Evolutionary conservation across 2,329 filamentous ascomycete species (phyloP), one percentile per base, ranked within the genome.

Genomic region (Moelleriella libera): DNA sequence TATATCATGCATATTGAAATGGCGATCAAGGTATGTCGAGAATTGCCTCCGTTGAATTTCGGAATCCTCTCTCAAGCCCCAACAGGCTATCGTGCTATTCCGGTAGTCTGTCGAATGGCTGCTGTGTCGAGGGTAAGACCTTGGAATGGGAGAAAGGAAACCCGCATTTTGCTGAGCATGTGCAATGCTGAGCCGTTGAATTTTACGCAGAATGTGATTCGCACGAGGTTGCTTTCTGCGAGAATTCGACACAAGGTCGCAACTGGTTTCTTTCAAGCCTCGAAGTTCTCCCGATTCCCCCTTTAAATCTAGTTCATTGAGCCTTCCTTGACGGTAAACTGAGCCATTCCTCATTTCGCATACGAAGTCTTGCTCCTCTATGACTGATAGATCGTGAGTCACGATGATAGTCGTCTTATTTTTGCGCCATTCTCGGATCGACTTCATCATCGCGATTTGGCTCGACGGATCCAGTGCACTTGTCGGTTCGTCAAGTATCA

Each of bases 391-490:
- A 53, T 97, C 88, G 57, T 97, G 90, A 0, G 92, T 96, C 55
- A 97, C 90, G 53, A 97, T 79, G 46, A 97, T 85, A 0, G 90
- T 97, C 0, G 89, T 96, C 60, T 86, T 92, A 0, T 76, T 82
- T 37, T 66, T 68, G 28, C 92, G 75, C 90, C 88, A 96, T 21
- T 74, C 58, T 6, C 87, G 74, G 46, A 96, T 82, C 0, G 81
- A 78, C 41, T 84, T 76, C 71, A 94, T 82, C 39, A 95, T 75
- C 10, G 80, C 63, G 0, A 66, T 66, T 51, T 82, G 76, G 48
- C 76, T 89, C 8, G 75, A 70, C n/a, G 81, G 77, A 55, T 97
- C 90, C 8, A 97, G 68, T 0, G 86, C 86, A 61, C 87, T 92
- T 0, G 88, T 95, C 1, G 85, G 79, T 60, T 97, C 92, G 54